Conservation (phyloP, 495 filamentous ascomycete genomes). For the Neohortaea acidophila region DNA sequence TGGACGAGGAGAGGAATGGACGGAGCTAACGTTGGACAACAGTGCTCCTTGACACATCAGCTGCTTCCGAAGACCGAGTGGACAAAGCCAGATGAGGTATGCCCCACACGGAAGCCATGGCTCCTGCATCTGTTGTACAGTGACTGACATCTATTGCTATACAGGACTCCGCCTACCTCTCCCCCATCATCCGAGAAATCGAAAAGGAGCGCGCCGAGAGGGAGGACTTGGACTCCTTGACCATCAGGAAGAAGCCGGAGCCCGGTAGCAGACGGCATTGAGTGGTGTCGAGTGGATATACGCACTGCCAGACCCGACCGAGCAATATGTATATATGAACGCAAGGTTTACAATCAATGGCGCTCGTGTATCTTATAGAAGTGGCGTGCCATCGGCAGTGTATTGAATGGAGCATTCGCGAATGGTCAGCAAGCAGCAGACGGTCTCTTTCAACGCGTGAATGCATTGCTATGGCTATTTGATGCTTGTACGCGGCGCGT, state of each 20-base stretch:
- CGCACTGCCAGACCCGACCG: not conserved
- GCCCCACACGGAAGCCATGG: slow-evolving; percentile 17
- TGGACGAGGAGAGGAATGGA: not conserved
- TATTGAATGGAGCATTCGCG: too few relatives aligned
- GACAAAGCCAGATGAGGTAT: slow-evolving; percentile 59
- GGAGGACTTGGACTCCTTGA: slow-evolving; percentile 66
- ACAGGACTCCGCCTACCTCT: slow-evolving; percentile 66
- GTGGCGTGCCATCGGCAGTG: too few relatives aligned
- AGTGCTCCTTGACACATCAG: slow-evolving; percentile 74
- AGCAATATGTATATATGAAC: not conserved
- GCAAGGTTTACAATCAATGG: too few relatives aligned
- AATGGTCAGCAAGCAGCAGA: too few relatives aligned
- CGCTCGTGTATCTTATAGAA: not conserved
- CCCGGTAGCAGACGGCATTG: not conserved
- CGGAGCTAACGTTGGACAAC: slow-evolving; percentile 6
- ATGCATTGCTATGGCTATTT: too few relatives aligned
- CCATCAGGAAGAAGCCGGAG: slow-evolving; percentile 33
- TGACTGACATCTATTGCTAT: too few relatives aligned
- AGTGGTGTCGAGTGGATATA: not conserved
- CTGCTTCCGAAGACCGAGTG: slow-evolving; percentile 69
- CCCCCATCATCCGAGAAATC: slow-evolving; percentile 67
- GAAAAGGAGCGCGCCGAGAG: slow-evolving; percentile 70
- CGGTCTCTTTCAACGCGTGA: too few relatives aligned
- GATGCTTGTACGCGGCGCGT: too few relatives aligned
- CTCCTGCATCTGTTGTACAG: too few relatives aligned